Evolutionary conservation across 1,284 basidiomycete genomes (phyloP).

Genomic region (Grifola frondosa): DNA sequence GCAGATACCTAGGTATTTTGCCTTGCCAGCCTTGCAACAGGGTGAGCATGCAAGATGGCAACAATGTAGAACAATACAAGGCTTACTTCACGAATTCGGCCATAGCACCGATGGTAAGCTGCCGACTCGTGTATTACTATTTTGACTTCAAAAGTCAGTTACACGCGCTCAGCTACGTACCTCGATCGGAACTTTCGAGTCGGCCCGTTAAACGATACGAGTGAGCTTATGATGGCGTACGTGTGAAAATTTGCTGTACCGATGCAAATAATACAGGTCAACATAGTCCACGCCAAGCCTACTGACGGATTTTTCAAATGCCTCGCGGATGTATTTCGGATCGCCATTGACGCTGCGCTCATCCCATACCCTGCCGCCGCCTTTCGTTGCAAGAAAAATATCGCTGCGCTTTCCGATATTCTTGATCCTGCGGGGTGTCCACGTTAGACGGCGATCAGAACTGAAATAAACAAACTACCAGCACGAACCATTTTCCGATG

Average conservation of each 20-base stretch:
- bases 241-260: slow-evolving; percentile 16
- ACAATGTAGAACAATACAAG: not conserved
- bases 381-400: slow-evolving; percentile 46
- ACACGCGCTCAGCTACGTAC: too few relatives aligned
- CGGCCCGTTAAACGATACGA: slow-evolving; percentile 3
- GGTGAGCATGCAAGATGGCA: not conserved
- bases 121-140: too few relatives aligned
- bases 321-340: slow-evolving; percentile 23
- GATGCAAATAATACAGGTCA: slow-evolving; percentile 35
- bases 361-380: slow-evolving; percentile 27
- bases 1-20: slow-evolving; percentile 40
- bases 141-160: slow-evolving; percentile 3
- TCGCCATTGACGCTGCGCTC: slow-evolving; percentile 6
- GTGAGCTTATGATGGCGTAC: not conserved
- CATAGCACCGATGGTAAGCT: slow-evolving; percentile 26
- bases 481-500: slow-evolving; percentile 23
- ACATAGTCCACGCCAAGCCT: slow-evolving; percentile 34
- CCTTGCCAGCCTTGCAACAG: slow-evolving; percentile 33
- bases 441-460: not conserved
- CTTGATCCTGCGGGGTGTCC: slow-evolving; percentile 29
- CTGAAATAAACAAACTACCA: not conserved
- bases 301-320: slow-evolving; percentile 32
- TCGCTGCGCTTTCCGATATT: slow-evolving; percentile 35
- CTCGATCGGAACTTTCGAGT: slow-evolving; percentile 25
- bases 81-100: slow-evolving; percentile 29